Evolutionary conservation across 331 rosid genomes (phyloP).

Genomic region (Stylosanthes scabra): DNA sequence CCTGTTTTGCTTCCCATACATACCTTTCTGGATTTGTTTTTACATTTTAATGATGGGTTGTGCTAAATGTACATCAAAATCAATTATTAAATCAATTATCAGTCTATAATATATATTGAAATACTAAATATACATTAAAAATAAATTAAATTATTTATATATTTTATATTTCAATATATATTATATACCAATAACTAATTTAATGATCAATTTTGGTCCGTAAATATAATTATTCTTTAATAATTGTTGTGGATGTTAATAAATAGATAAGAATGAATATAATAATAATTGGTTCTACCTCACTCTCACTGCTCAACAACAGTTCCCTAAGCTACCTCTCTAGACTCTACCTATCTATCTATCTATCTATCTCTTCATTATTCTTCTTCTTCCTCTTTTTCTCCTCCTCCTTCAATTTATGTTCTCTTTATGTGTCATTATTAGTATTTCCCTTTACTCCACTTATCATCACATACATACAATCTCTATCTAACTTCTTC

Average conservation of each 20-base stretch:
- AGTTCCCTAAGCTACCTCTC: not conserved
- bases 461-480: constrained; percentile 21
- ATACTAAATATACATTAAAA: too few species aligned
- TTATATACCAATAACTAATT: too few species aligned
- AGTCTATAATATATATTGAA: too few species aligned
- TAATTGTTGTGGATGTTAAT: not conserved
- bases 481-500: constrained; percentile 2
- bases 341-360: not conserved
- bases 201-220: too few species aligned
- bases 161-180: too few species aligned
- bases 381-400: constrained; percentile 2
- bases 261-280: not conserved
- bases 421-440: not conserved
- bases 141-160: too few species aligned
- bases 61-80: too few species aligned
- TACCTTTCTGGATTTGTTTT: constrained; percentile 6
- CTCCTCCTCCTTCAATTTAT: too few species aligned
- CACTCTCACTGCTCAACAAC: constrained; percentile 26
- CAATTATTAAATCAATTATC: too few species aligned
- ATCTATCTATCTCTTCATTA: not conserved
- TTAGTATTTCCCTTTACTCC: constrained; percentile 1
- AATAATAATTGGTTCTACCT: constrained; percentile 33
- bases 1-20: constrained; percentile 31
- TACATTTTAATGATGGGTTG: too few species aligned
- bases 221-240: not conserved